Base-by-base conservation (phyloP, 352 stramenopile genomes). In the Globisporangium uncinulatum region DNA sequence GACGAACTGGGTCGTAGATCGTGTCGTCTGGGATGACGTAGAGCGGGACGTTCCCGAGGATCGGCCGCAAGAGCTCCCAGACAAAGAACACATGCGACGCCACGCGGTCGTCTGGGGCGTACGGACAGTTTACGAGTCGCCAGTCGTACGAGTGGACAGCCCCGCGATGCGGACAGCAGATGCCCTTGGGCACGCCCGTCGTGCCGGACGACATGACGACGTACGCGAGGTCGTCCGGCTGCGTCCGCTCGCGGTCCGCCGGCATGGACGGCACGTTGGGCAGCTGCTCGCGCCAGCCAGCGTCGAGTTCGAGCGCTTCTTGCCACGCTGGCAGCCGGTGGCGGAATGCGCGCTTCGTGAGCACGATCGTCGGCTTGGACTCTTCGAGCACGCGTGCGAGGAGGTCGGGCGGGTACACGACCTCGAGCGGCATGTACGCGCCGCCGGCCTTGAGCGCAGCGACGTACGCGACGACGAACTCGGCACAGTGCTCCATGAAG, bases 21-120 rank as follows among this genome's bases (percentile, higher is more conserved):
- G 82, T 81, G 56, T 95, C 87, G 56, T 97, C 87, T 6, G 91
- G 92, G 57, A 98, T 97, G 57, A 97, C 71, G 54, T 97, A 90
- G 37, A 96, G 73, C n/a, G 85, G 80, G 56, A 78, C 73, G 59
- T 96, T 96, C 36, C 86, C 75, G 36, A 97, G 81, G 59, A 98
- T 76, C 29, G 94, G 89, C 6, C 92, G 83, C 14, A 97, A 67
- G 47, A 96, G 66, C 57, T 98, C 94, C 94, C 94, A 98, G 3
- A 98, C 88, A 59, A 98, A 98, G 65, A 98, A 98, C 19, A 98
- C 90, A 61, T 97, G 93, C 49, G 84, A 97, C 24, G 89, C 92
- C 51, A 97, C 89, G 46, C 81, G 74, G 32, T 97, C 83, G 41
- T 93, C 73, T 42, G 77, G 70, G 24, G 82, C 67, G 49, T 79